These are phyloP conservation scores for Solanum bulbocastanum DNA, from an alignment of 257 asterid species.

Conservation along the genomic window DNA sequence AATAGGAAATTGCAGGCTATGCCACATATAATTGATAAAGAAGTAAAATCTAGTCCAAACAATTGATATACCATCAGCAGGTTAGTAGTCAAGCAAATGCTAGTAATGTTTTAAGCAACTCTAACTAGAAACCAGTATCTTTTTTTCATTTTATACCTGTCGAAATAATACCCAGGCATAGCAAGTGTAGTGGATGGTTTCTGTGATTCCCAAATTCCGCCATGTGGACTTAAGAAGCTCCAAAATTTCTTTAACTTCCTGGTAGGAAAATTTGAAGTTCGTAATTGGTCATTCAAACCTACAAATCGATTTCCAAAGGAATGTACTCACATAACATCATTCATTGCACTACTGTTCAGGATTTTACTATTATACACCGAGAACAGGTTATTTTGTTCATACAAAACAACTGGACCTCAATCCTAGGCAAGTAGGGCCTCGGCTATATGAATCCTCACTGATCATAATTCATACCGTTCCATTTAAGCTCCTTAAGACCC, in stretches of 20 bases:
- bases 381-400: background rate
- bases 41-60: background rate
- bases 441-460: background rate
- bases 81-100: background rate
- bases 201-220: constrained; percentile 87
- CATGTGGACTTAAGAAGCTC: constrained; percentile 94
- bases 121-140: background rate
- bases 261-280: constrained; percentile 13
- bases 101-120: background rate
- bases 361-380: background rate
- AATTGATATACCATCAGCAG: background rate
- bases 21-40: background rate
- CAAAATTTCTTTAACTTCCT: constrained; percentile 98
- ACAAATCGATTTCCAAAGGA: background rate
- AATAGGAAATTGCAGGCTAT: background rate
- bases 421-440: background rate
- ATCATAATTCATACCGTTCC: background rate
- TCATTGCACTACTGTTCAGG: background rate
- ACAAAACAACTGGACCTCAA: background rate
- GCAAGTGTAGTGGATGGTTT: constrained; percentile 83
- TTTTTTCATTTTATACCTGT: constrained; percentile 42
- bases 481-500: background rate
- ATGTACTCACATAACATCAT: background rate
- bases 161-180: constrained; percentile 92
- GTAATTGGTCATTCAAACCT: background rate